Base-by-base conservation (phyloP, 2,329 filamentous ascomycete genomes). In the Cladophialophora carrionii region DNA sequence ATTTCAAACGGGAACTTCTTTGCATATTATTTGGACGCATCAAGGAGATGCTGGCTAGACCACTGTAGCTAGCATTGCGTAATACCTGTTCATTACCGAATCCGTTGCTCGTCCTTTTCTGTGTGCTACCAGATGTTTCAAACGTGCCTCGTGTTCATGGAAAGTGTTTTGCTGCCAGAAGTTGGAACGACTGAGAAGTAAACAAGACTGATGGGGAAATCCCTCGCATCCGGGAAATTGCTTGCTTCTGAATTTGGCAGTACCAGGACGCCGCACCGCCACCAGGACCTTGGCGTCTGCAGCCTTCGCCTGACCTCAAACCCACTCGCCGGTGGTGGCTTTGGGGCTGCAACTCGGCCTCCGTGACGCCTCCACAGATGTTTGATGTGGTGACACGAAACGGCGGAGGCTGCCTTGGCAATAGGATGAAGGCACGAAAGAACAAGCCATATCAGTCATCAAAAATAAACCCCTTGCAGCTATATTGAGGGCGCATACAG, bases 11-110 rank as follows among this genome's bases (percentile, higher is more conserved):
- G 62, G 41, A 55, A 57, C 51, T 69, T 69, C 62, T 65, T 67
- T 65, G 64, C 67, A 67, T 63, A 63, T 67, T 57, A 61, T 67
- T 69, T 69, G 64, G 62, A 67, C 62, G 67, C 67, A 63, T 55
- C 62, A 64, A 67, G 64, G 63, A 65, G 59, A 52, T 69, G 67
- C 64, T 67, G 64, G 67, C 64, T 69, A 63, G 67, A 65, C 56
- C 67, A 59, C 59, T 65, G 67, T 69, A 69, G 67, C 64, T 60
- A 68, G 64, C 64, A 69, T 67, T 66, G 66, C 66, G 67, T 67
- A 69, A 67, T 66, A 69, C 67, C 67, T 67, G 60, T 69, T 69
- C 54, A 57, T 65, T 67, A 69, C 60, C 64, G 67, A 61, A 69
- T 56, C 26, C 37, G 20, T n/a, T 8, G 29, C 20, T 12, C 54